phyloP scores from a whole-genome alignment of 768 basidiomycete species.

The Phaeotremella skinneri region DNA sequence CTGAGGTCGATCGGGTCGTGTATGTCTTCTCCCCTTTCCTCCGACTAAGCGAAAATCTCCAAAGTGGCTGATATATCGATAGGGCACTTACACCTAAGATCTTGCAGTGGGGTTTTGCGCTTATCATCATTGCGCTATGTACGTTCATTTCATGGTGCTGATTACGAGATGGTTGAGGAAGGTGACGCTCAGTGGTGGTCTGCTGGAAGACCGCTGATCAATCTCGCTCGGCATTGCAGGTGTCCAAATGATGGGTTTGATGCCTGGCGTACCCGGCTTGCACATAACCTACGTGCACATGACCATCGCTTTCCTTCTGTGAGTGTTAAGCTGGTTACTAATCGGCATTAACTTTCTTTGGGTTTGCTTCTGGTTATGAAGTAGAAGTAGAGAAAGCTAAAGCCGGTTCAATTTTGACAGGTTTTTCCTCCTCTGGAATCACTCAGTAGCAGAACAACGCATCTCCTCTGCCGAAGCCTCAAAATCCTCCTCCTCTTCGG shows the following conservation, averaged over 20 bases:
- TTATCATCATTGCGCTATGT: slow-evolving; percentile 40
- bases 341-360: not conserved
- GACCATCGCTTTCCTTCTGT: slow-evolving; percentile 40
- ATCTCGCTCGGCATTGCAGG: slow-evolving; percentile 21
- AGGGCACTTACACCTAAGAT: slow-evolving; percentile 37
- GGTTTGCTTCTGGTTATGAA: no score
- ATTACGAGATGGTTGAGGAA: not conserved
- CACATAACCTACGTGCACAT: slow-evolving; percentile 48
- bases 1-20: slow-evolving; percentile 30
- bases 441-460: slow-evolving; percentile 29
- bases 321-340: slow-evolving; percentile 4
- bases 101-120: slow-evolving; percentile 37
- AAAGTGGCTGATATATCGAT: slow-evolving; percentile 7
- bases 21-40: slow-evolving; percentile 8
- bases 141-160: not conserved
- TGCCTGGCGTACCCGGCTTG: slow-evolving; percentile 37
- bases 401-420: slow-evolving; percentile 4
- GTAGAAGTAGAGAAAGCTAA: not conserved
- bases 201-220: no score
- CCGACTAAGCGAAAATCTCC: not conserved
- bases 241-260: slow-evolving; percentile 32
- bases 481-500: slow-evolving; percentile 10
- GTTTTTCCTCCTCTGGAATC: slow-evolving; percentile 41
- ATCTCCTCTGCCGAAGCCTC: slow-evolving; percentile 3
- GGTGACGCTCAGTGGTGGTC: not conserved